phyloP scores from a whole-genome alignment of 768 basidiomycete genomes.

The Serendipita sp. region DNA sequence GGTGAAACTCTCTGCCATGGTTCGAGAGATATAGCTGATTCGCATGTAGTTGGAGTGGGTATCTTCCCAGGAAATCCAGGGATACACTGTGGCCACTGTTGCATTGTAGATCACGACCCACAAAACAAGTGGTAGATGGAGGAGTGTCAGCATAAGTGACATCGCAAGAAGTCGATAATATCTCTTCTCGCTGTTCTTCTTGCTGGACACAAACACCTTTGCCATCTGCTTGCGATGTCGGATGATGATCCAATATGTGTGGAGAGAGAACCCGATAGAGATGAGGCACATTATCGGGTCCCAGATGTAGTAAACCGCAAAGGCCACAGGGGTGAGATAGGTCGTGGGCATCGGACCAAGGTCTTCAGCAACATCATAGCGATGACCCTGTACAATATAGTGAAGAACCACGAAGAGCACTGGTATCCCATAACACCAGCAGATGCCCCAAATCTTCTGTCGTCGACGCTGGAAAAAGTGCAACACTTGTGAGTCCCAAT shows the following conservation, averaged over 20 bases:
- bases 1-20: not conserved
- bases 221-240: not conserved
- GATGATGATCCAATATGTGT: not conserved
- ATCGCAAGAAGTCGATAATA: not conserved
- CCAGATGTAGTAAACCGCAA: slow-evolving; percentile 27
- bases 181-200: slow-evolving; percentile 19
- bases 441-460: not conserved
- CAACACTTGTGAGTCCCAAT: not conserved
- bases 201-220: not conserved
- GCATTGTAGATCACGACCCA: not conserved
- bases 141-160: not conserved
- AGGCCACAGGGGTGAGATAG: slow-evolving; percentile 31
- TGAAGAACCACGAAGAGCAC: slow-evolving; percentile 12
- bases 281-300: not conserved
- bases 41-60: slow-evolving; percentile 18
- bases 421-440: not conserved
- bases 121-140: not conserved
- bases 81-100: slow-evolving; percentile 13
- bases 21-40: not conserved
- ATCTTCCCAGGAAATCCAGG: slow-evolving; percentile 19
- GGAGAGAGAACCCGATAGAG: not conserved
- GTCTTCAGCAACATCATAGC: slow-evolving; percentile 43
- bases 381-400: slow-evolving; percentile 41
- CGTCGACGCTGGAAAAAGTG: not conserved
- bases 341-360: slow-evolving; percentile 38